Evolutionary conservation across 2,329 filamentous ascomycete genomes (phyloP), one percentile per base, ranked within the genome.

Genomic region (Nothomitra cinnamomea): DNA sequence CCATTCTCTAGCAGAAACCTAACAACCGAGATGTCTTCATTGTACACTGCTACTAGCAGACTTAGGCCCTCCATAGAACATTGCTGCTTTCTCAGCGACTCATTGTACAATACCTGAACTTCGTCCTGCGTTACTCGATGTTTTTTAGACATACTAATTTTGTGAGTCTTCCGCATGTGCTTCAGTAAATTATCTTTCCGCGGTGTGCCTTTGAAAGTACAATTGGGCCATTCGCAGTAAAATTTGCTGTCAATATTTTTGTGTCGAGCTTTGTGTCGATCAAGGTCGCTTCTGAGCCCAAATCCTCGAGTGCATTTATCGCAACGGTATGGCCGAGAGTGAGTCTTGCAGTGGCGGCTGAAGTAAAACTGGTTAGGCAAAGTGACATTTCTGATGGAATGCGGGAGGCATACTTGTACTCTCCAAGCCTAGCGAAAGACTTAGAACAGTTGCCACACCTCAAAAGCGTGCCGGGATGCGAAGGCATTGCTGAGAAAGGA

Each of bases 341-440:
- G 56, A 15, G 53, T 58, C 47, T 58, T 57, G 41, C 54, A 53
- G 40, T 58, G 56, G 21, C 56, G 56, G 53, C 56, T 58, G 21
- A 19, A 22, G 22, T 48, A 17, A 25, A 21, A 41, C 38, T 49
- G n/a, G 24, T 53, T 17, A 56, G 53, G 45, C 19, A 17, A 21
- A 43, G n/a, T 43, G 2, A n/a, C 3, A n/a, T 22, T 2, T 10
- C 28, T 43, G 32, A 21, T 35, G 7, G n/a, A 47, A 2, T 2
- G 41, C 24, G n/a, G 32, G 50, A 43, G 35, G 52, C 38, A 22
- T n/a, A 58, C 56, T 55, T 58, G 41, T 55, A 54, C n/a, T 43
- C 21, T 12, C 55, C 53, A 10, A 24, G 55, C 24, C 15, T 55
- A 35, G 41, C 25, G 35, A 57, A 57, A 36, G 32, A 51, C 36